Conservation (phyloP, 2,329 filamentous ascomycete genomes). For the Phoma sp. region DNA sequence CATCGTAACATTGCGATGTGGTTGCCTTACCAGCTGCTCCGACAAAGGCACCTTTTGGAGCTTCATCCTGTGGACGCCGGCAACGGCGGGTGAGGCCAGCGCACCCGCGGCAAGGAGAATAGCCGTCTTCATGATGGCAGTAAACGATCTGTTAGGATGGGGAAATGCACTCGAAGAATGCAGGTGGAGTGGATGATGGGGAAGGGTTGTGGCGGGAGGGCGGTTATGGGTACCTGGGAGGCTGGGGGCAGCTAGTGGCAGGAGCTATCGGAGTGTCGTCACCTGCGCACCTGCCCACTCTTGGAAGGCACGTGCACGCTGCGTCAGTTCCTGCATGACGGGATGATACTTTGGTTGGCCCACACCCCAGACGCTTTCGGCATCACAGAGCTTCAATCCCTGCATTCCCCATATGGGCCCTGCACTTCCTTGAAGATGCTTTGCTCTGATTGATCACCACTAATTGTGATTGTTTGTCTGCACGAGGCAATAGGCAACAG, state of each 20-base stretch:
- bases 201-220: conserved; percentile 2
- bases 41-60: conserved; percentile 93
- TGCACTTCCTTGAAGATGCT: not conserved
- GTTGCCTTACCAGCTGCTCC: conserved; percentile 82
- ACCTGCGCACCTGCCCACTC: not conserved
- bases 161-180: conserved; percentile 22
- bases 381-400: conserved; percentile 6
- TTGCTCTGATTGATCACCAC: not conserved
- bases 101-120: conserved; percentile 78
- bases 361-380: conserved; percentile 15
- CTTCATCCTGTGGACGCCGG: conserved; percentile 93
- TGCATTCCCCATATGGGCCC: conserved; percentile 8
- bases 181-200: conserved; percentile 17
- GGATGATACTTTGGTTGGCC: conserved; percentile 3
- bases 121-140: conserved; percentile 78
- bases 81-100: conserved; percentile 83
- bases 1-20: conserved; percentile 14
- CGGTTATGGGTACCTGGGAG: conserved; percentile 19
- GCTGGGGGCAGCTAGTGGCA: conserved; percentile 14
- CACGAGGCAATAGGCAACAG: too few relatives aligned
- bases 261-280: conserved; percentile 15
- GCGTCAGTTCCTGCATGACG: conserved; percentile 15
- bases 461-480: too few relatives aligned
- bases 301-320: conserved; percentile 4
- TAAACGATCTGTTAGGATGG: conserved; percentile 16